Evolutionary conservation across 2,329 filamentous ascomycete species (phyloP).

Genomic region (Fusarium dimerum): DNA sequence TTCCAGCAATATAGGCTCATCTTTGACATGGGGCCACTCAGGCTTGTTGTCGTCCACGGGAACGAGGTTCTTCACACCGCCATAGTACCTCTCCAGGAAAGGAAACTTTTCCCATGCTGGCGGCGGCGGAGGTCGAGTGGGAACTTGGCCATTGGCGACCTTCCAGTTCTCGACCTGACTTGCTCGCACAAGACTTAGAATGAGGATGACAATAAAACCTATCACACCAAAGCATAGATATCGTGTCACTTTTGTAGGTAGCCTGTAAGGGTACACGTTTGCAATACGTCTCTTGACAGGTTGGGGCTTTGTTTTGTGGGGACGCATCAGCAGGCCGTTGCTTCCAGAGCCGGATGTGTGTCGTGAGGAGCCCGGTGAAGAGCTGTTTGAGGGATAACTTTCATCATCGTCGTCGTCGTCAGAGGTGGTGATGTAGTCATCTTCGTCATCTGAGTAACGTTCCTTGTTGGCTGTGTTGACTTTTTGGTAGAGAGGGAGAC

Average conservation of each 20-base stretch:
- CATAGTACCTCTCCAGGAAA: conserved; percentile 87
- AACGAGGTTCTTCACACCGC: conserved; percentile 75
- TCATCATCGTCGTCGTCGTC: conserved; percentile 45
- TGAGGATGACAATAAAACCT: conserved; percentile 71
- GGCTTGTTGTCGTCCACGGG: conserved; percentile 66
- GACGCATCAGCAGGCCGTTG: conserved; percentile 46
- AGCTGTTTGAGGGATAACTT: conserved; percentile 44
- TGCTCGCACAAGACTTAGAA: conserved; percentile 72
- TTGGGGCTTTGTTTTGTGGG: conserved; percentile 30
- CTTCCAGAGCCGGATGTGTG: conserved; percentile 48
- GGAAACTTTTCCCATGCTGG: conserved; percentile 81
- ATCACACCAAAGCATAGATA: conserved; percentile 76
- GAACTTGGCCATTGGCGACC: conserved; percentile 53
- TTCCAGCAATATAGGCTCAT: conserved; percentile 47
- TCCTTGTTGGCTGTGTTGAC: conserved; percentile 47
- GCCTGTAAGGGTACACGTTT: conserved; percentile 52
- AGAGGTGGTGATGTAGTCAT: conserved; percentile 36
- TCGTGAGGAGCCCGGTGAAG: conserved; percentile 55
- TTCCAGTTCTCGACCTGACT: conserved; percentile 69
- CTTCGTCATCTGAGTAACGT: conserved; percentile 49
- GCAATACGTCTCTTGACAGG: conserved; percentile 20
- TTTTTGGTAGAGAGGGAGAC: conserved; percentile 54
- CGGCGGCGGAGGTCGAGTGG: conserved; percentile 56
- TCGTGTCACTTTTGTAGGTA: conserved; percentile 73
- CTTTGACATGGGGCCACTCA: conserved; percentile 73